A percentile compares a stretch with the other conserved stretches of the same genome.
phyloP scores from a whole-genome alignment of 305 asterid species.

The Solanum hybrid region DNA sequence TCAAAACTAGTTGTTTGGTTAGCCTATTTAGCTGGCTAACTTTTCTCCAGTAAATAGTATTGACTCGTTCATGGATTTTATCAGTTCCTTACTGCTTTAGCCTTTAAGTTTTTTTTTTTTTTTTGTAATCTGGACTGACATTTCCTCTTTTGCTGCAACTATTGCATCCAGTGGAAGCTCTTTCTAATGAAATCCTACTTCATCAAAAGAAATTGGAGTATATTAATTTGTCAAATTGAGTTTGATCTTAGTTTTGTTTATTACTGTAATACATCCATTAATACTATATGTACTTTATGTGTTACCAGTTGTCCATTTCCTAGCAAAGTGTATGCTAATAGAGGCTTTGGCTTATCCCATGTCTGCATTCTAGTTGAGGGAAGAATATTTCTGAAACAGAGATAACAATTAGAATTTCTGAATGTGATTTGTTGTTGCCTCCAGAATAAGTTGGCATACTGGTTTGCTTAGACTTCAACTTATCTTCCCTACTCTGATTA shows the following conservation, averaged over 20 bases:
- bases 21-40: neutral
- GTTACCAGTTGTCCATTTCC: neutral
- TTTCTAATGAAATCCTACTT: neutral
- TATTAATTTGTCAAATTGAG: neutral
- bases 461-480: neutral
- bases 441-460: neutral
- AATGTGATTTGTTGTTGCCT: neutral
- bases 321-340: neutral
- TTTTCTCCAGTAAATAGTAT: neutral
- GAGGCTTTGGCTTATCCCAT: neutral
- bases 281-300: neutral
- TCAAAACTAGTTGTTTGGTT: neutral
- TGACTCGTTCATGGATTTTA: neutral
- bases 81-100: neutral
- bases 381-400: neutral
- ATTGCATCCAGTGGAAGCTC: neutral
- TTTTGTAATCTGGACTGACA: neutral
- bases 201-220: neutral
- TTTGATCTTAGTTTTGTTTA: neutral
- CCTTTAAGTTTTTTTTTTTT: neutral
- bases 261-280: neutral
- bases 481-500: neutral
- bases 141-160: neutral
- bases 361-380: neutral
- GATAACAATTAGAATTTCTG: neutral